phyloP scores from a whole-genome alignment of 1,139 yeast genomes.

The Pichia sp. region DNA sequence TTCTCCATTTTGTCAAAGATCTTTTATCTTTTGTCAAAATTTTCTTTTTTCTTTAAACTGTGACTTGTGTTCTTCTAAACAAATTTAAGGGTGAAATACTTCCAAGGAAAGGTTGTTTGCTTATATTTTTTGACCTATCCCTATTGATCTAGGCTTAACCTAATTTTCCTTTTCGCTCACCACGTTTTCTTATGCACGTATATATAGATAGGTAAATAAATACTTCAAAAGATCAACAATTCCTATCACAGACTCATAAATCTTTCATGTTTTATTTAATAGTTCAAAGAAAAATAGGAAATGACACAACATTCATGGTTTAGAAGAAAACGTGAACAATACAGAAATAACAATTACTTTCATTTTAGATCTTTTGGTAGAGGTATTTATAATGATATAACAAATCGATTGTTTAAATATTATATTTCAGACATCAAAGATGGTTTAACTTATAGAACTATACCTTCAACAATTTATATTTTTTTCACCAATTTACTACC shows the following conservation, averaged over 20 bases:
- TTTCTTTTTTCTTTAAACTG: no score
- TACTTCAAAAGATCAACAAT: no score
- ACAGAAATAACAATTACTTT: constrained; percentile 14
- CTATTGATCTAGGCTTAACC: neutral
- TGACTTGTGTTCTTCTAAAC: neutral
- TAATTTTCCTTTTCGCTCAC: neutral
- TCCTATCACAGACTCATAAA: no score
- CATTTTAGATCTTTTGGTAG: constrained; percentile 35
- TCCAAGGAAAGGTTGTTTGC: neutral
- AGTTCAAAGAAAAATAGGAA: neutral
- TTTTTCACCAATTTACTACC: constrained; percentile 89
- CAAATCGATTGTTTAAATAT: constrained; percentile 49
- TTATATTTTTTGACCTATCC: neutral
- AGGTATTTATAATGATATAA: constrained; percentile 54
- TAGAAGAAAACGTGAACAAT: neutral
- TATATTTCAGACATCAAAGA: constrained; percentile 77
- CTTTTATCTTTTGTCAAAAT: no score
- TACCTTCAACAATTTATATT: constrained; percentile 76
- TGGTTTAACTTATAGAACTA: constrained; percentile 78
- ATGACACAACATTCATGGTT: constrained; percentile 1
- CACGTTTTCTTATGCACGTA: neutral
- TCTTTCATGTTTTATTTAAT: neutral
- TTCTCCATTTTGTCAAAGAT: neutral
- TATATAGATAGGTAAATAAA: no score
- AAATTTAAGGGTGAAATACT: no score